Evolutionary conservation across 257 asterid genomes (phyloP), one percentile per base, ranked within the genome.

Genomic region (Coffea eugenioides): DNA sequence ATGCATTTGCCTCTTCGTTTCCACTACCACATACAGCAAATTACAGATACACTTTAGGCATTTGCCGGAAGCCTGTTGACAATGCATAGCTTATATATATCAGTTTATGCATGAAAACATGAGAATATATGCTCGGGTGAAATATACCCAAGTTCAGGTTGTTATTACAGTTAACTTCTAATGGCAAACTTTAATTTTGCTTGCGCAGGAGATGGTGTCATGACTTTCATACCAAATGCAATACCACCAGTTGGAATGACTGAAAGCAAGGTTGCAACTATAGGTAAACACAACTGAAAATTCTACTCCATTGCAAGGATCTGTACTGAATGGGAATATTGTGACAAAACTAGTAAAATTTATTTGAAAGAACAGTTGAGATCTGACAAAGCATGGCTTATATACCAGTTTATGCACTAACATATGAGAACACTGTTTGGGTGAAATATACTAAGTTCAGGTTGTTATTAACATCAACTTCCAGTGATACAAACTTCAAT

Each of bases 321-420:
- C 80, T 5, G 43, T 10, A 41, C 8, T 6, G 10, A 25, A 80
- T 34, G 77, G 8, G 78, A 49, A 25, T 23, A 39, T 39, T 3
- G 57, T 34, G 65, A 13, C 13, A 57, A 76, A 69, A 13, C 48
- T 13, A 78, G 84, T 77, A 76, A 2, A 34, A 39, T 39, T 48
- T 75, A 23, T 13, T 57, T 36, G 2, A 34, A 34, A 7, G 10
- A 18, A 48, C 56, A 23, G 52, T 48, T 48, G 52, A 39, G 43
- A 39, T 39, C 43, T 39, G 43, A 39, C 43, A 39, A 9, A 6
- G 1, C 11, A 6, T 9, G 6, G 14, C 21, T 57, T 57, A 21
- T 57, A 1, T 9, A 57, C 12, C 25, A 16, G 6, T 18, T 4
- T 57, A 0, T 57, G 10, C 25, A 18, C 8, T 1, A 57, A 57